A percentile compares a stretch with the other conserved stretches of the same genome.
Conservation (phyloP, 805 yeast genomes). For the Wickerhamiella australiensis region DNA sequence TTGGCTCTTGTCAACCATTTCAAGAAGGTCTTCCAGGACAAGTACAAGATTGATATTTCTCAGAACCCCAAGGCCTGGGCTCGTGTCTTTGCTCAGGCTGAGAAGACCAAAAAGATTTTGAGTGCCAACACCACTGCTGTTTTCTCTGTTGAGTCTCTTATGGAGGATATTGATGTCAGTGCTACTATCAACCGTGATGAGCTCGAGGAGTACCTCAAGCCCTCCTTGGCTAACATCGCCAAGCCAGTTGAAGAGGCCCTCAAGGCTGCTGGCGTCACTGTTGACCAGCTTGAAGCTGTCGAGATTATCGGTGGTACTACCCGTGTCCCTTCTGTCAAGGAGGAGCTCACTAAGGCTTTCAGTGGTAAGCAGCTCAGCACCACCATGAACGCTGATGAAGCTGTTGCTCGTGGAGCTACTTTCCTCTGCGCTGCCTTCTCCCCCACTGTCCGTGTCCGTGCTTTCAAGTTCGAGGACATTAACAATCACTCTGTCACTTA, state of each 20-base stretch:
- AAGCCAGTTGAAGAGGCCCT: constrained; percentile 75
- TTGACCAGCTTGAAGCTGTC: constrained; percentile 71
- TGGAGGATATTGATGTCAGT: constrained; percentile 93
- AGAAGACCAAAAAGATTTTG: constrained; percentile 85
- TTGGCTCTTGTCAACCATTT: constrained; percentile 87
- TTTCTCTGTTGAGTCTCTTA: constrained; percentile 86
- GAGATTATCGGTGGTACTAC: constrained; percentile 98
- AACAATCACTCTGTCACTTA: constrained; percentile 88
- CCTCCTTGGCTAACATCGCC: constrained; percentile 63
- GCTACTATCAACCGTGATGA: constrained; percentile 81
- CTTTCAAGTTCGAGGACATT: constrained; percentile 93
- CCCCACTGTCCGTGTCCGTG: constrained; percentile 96
- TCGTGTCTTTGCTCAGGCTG: constrained; percentile 85
- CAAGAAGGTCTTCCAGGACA: constrained; percentile 79
- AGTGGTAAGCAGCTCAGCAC: constrained; percentile 76
- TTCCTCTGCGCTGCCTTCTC: constrained; percentile 98
- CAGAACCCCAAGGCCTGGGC: constrained; percentile 90
- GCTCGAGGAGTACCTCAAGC: constrained; percentile 78
- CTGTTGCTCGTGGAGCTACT: constrained; percentile 98
- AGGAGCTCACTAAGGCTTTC: constrained; percentile 64
- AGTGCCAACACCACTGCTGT: constrained; percentile 95
- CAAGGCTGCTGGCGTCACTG: constrained; percentile 58
- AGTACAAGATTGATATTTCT: constrained; percentile 86
- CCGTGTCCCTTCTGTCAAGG: constrained; percentile 90
- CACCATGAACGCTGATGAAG: constrained; percentile 98